These are phyloP conservation scores for Phytophthora podocarpi DNA, from an alignment of 352 stramenopile genomes.

Conservation along the genomic window DNA sequence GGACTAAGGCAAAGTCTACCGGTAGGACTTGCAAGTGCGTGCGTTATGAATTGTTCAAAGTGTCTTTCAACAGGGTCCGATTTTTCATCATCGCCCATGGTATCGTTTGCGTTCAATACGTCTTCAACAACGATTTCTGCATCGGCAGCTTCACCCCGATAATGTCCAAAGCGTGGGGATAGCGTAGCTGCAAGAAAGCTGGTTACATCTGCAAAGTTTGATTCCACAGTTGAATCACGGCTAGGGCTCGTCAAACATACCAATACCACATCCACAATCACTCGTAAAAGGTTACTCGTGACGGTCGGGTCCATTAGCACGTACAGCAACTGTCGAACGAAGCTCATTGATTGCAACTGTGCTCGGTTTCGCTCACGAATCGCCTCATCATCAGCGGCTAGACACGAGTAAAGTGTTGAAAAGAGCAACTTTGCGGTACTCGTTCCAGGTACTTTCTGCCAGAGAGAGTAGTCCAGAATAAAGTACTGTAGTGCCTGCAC, in stretches of 20 bases:
- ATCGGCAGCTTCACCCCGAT: constrained; percentile 6
- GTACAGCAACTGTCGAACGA: constrained; percentile 73
- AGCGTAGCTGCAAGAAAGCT: constrained; percentile 62
- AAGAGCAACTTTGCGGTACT: constrained; percentile 60
- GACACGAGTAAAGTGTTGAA: constrained; percentile 64
- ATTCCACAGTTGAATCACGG: constrained; percentile 44
- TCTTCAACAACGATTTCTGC: constrained; percentile 9
- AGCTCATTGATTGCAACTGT: constrained; percentile 66
- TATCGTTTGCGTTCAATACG: constrained; percentile 4
- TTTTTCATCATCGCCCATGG: background rate
- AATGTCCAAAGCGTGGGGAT: constrained; percentile 54
- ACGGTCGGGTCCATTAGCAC: constrained; percentile 66
- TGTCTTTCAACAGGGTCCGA: background rate
- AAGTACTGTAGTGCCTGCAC: constrained; percentile 74
- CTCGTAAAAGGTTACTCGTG: constrained; percentile 49
- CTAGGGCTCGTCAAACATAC: constrained; percentile 61
- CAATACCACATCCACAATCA: constrained; percentile 72
- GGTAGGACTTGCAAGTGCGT: constrained; percentile 31
- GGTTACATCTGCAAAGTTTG: constrained; percentile 71
- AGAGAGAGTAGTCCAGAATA: constrained; percentile 74
- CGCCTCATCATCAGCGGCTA: constrained; percentile 50
- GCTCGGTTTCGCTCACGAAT: constrained; percentile 59
- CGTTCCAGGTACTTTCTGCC: constrained; percentile 43
- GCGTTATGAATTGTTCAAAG: constrained; percentile 1
- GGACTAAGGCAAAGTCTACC: constrained; percentile 53